Conservation (phyloP, 1,284 basidiomycete genomes). For the Chondrostereum purpureum region DNA sequence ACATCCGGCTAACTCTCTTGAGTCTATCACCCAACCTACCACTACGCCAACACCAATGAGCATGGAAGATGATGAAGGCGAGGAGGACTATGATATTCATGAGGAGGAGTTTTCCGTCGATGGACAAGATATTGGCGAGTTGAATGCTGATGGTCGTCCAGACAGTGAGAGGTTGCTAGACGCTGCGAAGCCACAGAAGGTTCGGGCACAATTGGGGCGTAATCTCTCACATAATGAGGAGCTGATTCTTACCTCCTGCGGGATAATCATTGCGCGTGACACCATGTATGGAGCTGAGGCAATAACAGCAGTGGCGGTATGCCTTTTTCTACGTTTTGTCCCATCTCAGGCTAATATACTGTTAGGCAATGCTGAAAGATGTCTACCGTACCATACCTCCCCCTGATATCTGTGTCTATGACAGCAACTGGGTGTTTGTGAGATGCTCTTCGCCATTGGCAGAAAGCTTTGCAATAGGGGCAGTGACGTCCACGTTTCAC, state of each 20-base stretch:
- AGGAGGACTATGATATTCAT: neutral
- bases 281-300: slow-evolving; percentile 18
- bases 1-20: neutral
- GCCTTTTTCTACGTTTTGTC: too few relatives aligned
- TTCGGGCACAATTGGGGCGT: slow-evolving; percentile 15
- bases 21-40: too few relatives aligned
- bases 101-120: neutral
- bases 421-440: too few relatives aligned
- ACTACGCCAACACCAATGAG: too few relatives aligned
- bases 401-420: too few relatives aligned
- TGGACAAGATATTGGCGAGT: neutral
- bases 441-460: too few relatives aligned
- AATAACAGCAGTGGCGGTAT: slow-evolving; percentile 9
- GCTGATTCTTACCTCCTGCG: slow-evolving; percentile 17
- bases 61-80: neutral
- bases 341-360: too few relatives aligned
- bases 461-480: too few relatives aligned
- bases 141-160: too few relatives aligned
- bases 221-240: slow-evolving; percentile 21
- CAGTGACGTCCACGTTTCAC: too few relatives aligned
- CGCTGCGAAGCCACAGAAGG: slow-evolving; percentile 1
- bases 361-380: too few relatives aligned
- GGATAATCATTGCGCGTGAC: slow-evolving; percentile 15
- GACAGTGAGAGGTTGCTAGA: slow-evolving; percentile 1
- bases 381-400: too few relatives aligned